Evolutionary conservation across 352 stramenopile species (phyloP).

Genomic region (Globisporangium viniferum): DNA sequence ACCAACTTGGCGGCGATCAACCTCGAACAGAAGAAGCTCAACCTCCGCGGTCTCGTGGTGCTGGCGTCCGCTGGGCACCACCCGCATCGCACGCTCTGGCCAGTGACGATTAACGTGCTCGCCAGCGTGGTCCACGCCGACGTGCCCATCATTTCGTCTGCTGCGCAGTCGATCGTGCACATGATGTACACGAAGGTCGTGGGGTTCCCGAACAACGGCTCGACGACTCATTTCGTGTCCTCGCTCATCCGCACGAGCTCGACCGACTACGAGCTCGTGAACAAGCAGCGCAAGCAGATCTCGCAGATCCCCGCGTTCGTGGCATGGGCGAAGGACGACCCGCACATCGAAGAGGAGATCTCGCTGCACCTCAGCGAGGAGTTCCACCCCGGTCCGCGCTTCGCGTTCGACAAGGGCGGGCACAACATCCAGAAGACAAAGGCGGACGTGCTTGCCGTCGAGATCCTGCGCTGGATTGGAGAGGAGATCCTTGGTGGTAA

Average conservation of each 20-base stretch:
- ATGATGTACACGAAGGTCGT: conserved; percentile 19
- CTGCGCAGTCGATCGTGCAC: conserved; percentile 15
- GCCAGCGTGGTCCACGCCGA: conserved; percentile 19
- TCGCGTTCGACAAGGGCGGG: conserved; percentile 35
- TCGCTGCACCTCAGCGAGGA: conserved; percentile 35
- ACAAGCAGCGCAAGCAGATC: conserved; percentile 21
- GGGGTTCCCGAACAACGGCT: conserved; percentile 19
- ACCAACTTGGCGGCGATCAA: conserved; percentile 39
- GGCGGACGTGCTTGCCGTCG: conserved; percentile 23
- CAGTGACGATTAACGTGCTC: conserved; percentile 13
- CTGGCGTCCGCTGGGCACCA: conserved; percentile 27
- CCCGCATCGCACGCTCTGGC: conserved; percentile 22
- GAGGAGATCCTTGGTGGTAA: conserved; percentile 17
- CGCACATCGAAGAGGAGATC: conserved; percentile 62
- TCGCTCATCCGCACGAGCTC: conserved; percentile 30
- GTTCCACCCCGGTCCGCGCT: conserved; percentile 23
- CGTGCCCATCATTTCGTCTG: conserved; percentile 11
- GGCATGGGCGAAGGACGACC: conserved; percentile 47
- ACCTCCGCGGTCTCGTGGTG: conserved; percentile 27
- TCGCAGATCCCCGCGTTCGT: conserved; percentile 34
- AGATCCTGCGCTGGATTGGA: conserved; percentile 25
- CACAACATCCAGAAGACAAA: conserved; percentile 59
- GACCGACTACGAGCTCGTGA: conserved; percentile 34
- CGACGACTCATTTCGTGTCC: conserved; percentile 20
- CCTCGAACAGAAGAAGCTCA: conserved; percentile 17